These are phyloP conservation scores for Cutaneotrichosporon cyanovorans DNA, from an alignment of 1,284 basidiomycete species.

Conservation along the genomic window DNA sequence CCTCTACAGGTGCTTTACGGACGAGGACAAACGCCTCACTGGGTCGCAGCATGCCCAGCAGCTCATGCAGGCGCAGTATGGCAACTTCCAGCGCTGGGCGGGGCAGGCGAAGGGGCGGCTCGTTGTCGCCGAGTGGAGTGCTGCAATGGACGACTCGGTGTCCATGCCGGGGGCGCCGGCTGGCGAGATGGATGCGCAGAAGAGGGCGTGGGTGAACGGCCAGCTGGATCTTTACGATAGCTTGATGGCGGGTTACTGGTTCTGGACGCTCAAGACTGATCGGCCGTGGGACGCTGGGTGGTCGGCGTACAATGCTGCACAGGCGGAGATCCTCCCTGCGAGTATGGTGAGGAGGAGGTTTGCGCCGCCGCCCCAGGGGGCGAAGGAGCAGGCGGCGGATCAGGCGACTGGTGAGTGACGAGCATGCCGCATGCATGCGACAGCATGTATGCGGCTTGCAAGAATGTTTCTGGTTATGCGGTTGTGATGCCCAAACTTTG, in stretches of 20 bases:
- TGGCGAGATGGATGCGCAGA: slow-evolving; percentile 50
- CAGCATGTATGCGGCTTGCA: too few species aligned
- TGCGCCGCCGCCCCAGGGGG: slow-evolving; percentile 23
- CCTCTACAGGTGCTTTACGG: slow-evolving; percentile 62
- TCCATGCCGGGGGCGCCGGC: slow-evolving; percentile 49
- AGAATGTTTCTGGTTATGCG: too few species aligned
- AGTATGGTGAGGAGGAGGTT: slow-evolving; percentile 44
- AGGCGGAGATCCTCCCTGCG: slow-evolving; percentile 56
- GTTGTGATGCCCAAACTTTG: too few species aligned
- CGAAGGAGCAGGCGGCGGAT: slow-evolving; percentile 40
- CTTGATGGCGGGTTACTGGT: slow-evolving; percentile 68
- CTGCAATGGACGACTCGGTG: slow-evolving; percentile 63
- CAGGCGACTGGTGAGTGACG: slow-evolving; percentile 48
- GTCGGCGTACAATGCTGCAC: slow-evolving; percentile 64
- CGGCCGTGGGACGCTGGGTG: slow-evolving; percentile 64
- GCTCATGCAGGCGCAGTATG: slow-evolving; percentile 22
- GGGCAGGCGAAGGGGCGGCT: slow-evolving; percentile 52
- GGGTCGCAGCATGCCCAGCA: slow-evolving; percentile 55
- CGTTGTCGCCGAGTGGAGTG: slow-evolving; percentile 79
- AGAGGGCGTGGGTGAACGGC: slow-evolving; percentile 55
- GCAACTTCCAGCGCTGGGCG: slow-evolving; percentile 11
- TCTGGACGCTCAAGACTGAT: slow-evolving; percentile 82
- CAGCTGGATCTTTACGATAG: slow-evolving; percentile 64
- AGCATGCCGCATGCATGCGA: too few species aligned
- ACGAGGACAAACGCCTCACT: slow-evolving; percentile 54